Evolutionary conservation across 495 filamentous ascomycete genomes (phyloP), one percentile per base, ranked within the genome.

Genomic region (Hyaloscypha bicolor): DNA sequence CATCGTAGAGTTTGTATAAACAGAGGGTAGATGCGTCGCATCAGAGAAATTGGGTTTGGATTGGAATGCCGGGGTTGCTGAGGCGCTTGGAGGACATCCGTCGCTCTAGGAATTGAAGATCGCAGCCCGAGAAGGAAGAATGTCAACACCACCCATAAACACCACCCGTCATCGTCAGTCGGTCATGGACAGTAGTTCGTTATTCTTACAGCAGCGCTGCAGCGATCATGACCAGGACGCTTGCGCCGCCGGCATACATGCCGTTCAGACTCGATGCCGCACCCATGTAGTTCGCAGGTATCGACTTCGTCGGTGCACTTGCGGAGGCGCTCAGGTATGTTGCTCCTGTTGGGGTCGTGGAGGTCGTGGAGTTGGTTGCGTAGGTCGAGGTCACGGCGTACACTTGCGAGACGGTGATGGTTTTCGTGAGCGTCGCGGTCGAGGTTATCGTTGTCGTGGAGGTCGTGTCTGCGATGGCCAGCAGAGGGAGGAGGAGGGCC

Each of bases 391-490:
- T 74, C 35, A 73, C 73, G 33, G 71, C 77, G 67, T 77, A 72
- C 37, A 76, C 76, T 65, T 74, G 75, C 62, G 72, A 67, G 64
- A 84, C 79, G 63, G 80, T 85, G 75, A 85, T 74, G 22, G 81
- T 85, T 73, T 80, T 79, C 69, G 83, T 85, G 71, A 83, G 77
- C 37, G 82, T 84, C 69, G 79, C 70, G 32, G 79, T 83, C 53
- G 79, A 82, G 63, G 83, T 85, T 59, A 76, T 68, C 51, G 82
- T 85, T 3, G 76, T 76, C 53, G 79, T 81, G 16, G 63, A 66
- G n/a, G 62, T 53, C 37, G 66, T 52, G 37, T 73, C 68, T 45
- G 69, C 79, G 68, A 77, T 72, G 53, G 72, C 72, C 62, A 80
- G 65, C 59, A 81, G 75, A 58, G 79, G 75, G 62, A 83, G 79